Base-by-base conservation (phyloP, 179 eudicot species). In the Kewa caespitosa region DNA sequence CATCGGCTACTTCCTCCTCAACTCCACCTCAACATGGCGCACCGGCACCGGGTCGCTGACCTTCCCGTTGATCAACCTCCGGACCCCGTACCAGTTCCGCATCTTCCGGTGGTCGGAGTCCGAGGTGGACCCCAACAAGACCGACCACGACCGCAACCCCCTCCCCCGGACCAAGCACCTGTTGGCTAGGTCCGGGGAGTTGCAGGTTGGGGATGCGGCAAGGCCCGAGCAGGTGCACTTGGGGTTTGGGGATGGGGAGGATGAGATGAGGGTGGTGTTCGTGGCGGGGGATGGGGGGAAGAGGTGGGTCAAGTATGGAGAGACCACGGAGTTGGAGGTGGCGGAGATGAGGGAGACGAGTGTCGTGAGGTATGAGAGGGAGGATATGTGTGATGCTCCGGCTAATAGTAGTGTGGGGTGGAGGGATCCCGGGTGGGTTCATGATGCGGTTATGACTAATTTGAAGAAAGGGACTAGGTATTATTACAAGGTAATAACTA, bases 381-480 rank as follows among this genome's bases (percentile, higher is more conserved):
- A 91, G 25, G 90, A 93, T 78, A 86, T 96, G 97, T 93, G 99
- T 81, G 92, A 93, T 80, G 55, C 82, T 0, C 99, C 99, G 9
- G 99, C 99, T 17, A 96, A 96, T 83, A 54, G 72, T 61, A 93
- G 91, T 67, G 70, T 88, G 74, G 99, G 99, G 38, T 96, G 99
- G 99, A 88, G 99, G 33, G 99, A 96, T 84, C 99, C 99, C 46
- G 99, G 98, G 84, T 93, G 76, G 77, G 80, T 91, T 69, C 92
- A 88, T 84, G 89, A 90, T 86, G 97, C 91, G 17, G 88, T 93
- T 31, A 90, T 96, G 91, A 72, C 64, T 9, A 75, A 78, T 74
- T 88, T 96, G 89, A 78, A 78, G 74, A 84, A 80, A 39, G 98
- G 98, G 34, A 86, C 75, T 73, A 88, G 84, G 73, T 93, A 93